Evolutionary conservation across 495 filamentous ascomycete genomes (phyloP).

Genomic region (Trichocladium uniseriatum): DNA sequence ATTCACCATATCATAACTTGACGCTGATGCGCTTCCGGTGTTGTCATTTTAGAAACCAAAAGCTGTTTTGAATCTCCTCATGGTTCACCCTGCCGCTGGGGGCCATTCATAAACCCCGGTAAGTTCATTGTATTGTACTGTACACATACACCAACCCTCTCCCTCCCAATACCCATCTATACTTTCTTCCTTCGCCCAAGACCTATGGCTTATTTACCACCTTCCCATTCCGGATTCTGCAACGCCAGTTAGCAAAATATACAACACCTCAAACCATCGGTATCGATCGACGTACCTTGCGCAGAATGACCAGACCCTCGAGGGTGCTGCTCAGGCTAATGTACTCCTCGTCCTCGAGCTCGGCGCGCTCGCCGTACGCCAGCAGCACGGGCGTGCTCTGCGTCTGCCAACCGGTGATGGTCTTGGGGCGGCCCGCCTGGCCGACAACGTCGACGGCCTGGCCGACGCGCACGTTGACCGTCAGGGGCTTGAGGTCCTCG

Average conservation of each 20-base stretch:
- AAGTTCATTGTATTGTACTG: constrained; percentile 8
- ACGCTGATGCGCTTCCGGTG: background rate
- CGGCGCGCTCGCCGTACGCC: constrained; percentile 86
- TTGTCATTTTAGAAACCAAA: constrained; percentile 4
- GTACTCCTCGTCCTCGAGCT: constrained; percentile 97
- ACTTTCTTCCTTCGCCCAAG: background rate
- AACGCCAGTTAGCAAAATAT: constrained; percentile 14
- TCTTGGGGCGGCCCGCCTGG: constrained; percentile 93
- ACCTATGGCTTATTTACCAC: constrained; percentile 27
- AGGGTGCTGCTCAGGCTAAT: constrained; percentile 80
- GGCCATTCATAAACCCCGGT: background rate
- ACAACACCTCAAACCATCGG: background rate
- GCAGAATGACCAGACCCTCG: constrained; percentile 91
- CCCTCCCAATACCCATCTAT: background rate
- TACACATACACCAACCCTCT: constrained; percentile 10
- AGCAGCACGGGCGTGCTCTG: constrained; percentile 95
- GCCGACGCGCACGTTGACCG: constrained; percentile 92
- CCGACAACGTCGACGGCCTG: constrained; percentile 98
- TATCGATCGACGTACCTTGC: constrained; percentile 58
- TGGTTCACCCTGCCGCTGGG: background rate
- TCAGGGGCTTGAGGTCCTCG: constrained; percentile 85
- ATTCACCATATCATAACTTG: no score
- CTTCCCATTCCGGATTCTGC: constrained; percentile 43
- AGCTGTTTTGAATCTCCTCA: background rate
- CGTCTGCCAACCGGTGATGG: constrained; percentile 98